Evolutionary conservation across 441 rosid genomes (phyloP), one percentile per base, ranked within the genome.

Genomic region (Macaranga tanarius): DNA sequence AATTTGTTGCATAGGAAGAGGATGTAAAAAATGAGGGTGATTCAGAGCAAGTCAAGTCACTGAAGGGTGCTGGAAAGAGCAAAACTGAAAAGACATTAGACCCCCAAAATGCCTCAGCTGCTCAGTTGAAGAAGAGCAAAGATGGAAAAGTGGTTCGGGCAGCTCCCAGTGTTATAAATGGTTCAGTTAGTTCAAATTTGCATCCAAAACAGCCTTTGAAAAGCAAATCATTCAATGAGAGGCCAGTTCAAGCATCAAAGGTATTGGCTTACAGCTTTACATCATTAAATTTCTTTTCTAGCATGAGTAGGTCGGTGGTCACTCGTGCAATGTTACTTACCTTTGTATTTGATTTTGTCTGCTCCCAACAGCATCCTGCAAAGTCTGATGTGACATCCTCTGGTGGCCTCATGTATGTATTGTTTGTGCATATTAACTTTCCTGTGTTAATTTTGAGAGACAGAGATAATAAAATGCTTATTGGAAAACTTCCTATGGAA

Each of bases 401-500:
- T 66, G 92, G 86, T 79, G 85, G 79, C 62, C 42, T 66, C 56
- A 75, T 51, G 99, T 95, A 92, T 73, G 91, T 79, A 47, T 73
- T 70, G 48, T 25, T 70, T 70, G 38, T 17, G 9, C 40, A 47
- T 52, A 7, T 20, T 51, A 15, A 26, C 19, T 11, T 71, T 62
- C 23, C 56, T 56, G 3, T 15, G 38, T 69, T 55, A 51, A 38
- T 57, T 69, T 51, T 5, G 7, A 45, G 38, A 67, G 16, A 52
- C 10, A 56, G 25, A 26, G 19, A 66, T n/a, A 25, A 48, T 50
- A n/a, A 68, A 20, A 23, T 44, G 62, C 31, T 57, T 40, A n/a
- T 48, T 62, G 62, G 63, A 72, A 55, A 64, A 62, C 67, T 69
- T 26, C 15, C 31, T 61, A 54, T 44, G 58, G 58, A 28, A 42